Evolutionary conservation across 495 filamentous ascomycete species (phyloP), one percentile per base, ranked within the genome.

Genomic region (Penicillium dipodomyicola): DNA sequence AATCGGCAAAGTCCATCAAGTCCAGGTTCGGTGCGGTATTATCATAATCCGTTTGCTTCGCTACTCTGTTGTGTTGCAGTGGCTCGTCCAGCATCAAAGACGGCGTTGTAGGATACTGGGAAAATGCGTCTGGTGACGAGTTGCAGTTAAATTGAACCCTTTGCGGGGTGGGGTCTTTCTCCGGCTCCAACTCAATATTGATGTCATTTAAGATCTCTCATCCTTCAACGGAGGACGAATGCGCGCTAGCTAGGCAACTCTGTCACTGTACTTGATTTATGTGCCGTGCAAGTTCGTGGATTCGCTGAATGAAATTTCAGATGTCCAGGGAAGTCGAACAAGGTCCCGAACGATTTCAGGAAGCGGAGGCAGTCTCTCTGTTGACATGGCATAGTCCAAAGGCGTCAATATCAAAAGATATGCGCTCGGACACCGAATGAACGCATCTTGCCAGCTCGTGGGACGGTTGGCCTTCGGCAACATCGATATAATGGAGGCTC

Each of bases 351-450:
- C 67, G 4, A 65, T 40, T n/a, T 62, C 58, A 14, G 71, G 71
- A 3, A 73, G 57, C 11, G 51, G 55, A 20, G 69, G 71, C 2
- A 73, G 29, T 15, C 64, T 52, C 1, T 69, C 69, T 9, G 66
- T 52, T 1, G 71, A 49, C 5, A 73, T 50, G 27, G 62, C 65
- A 33, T 70, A 70, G 23, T 73, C 71, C 5, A 73, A 65, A 0
- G 60, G 64, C 1, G 62, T 72, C 0, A 69, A 73, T 29, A 73
- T 72, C 17, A 70, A 58, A 11, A 73, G 59, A 44, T 73, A 73
- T 2, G 69, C 71, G 8, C 71, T 67, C 1, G 71, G 71, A 35
- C 58, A 68, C 17, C 54, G 57, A 1, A 72, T 39, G 41, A 68
- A 73, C 0, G 71, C 69, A 17, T 72, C 71, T 20, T 65, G 46